These are phyloP conservation scores for Astrocystis sublimbata DNA, from an alignment of 495 filamentous ascomycete genomes.

Conservation along the genomic window DNA sequence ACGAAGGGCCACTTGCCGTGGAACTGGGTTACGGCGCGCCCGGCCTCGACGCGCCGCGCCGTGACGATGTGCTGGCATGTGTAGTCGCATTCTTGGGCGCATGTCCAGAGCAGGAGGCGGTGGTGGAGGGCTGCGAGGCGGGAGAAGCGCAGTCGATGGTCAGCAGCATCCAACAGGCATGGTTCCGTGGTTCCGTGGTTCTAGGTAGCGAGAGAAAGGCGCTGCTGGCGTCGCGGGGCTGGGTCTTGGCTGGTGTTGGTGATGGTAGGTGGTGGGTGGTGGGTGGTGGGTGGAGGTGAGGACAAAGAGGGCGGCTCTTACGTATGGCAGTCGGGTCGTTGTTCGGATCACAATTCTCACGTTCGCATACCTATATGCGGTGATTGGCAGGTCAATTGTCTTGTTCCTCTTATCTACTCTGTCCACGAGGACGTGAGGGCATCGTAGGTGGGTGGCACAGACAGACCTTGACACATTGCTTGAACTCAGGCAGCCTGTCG, in stretches of 20 bases:
- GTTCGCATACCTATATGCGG: conserved; percentile 80
- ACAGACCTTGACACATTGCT: conserved; percentile 78
- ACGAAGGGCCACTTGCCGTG: conserved; percentile 99
- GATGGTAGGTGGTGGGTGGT: neutral
- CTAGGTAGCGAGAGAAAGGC: no score
- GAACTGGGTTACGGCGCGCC: conserved; percentile 78
- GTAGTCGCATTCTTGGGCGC: conserved; percentile 94
- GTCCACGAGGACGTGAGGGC: conserved; percentile 1
- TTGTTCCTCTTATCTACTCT: neutral
- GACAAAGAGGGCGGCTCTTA: conserved; percentile 42
- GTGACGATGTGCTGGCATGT: conserved; percentile 96
- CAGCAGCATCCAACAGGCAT: no score
- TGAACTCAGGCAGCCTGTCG: conserved; percentile 87
- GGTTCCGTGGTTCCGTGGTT: no score
- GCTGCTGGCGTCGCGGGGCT: no score
- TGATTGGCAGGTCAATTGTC: conserved; percentile 37
- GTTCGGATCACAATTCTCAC: conserved; percentile 69
- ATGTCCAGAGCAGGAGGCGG: conserved; percentile 74
- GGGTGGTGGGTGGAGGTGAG: neutral
- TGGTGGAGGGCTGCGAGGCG: conserved; percentile 61
- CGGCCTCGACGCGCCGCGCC: conserved; percentile 63
- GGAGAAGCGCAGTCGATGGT: neutral
- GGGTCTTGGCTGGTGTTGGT: neutral
- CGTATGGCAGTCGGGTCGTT: conserved; percentile 52
- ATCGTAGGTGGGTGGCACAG: conserved; percentile 12